These are phyloP conservation scores for Heliosperma pusillum DNA, from an alignment of 148 eudicot species.

Conservation along the genomic window DNA sequence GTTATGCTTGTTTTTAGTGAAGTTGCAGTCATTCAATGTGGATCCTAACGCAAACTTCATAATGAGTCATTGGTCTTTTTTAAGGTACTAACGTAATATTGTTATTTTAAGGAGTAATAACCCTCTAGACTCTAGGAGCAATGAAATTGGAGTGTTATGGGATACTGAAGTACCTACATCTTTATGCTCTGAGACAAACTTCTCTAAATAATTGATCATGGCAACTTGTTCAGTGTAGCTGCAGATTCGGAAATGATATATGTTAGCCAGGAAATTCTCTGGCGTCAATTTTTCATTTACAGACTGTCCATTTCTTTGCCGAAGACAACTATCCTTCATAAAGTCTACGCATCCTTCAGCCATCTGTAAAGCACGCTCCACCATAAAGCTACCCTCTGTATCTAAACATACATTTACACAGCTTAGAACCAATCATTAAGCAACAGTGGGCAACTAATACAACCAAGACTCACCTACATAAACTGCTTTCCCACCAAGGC, in stretches of 20 bases:
- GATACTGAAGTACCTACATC: constrained; percentile 51
- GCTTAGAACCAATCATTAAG: constrained; percentile 25
- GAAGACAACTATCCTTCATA: constrained; percentile 42
- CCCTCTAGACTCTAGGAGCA: constrained; percentile 5
- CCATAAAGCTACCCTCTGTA: constrained; percentile 99
- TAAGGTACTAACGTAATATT: not conserved
- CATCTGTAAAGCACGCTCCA: constrained; percentile 89
- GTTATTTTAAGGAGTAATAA: not conserved
- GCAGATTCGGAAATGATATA: constrained; percentile 79
- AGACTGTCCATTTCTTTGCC: constrained; percentile 36
- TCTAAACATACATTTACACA: constrained; percentile 43
- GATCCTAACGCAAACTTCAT: not conserved
- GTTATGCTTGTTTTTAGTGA: not conserved
- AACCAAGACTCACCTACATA: constrained; percentile 58
- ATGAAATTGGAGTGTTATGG: not conserved
- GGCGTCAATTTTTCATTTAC: constrained; percentile 42
- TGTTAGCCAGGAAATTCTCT: constrained; percentile 70
- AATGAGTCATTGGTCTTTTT: not conserved
- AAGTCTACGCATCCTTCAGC: constrained; percentile 83
- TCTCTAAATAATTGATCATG: constrained; percentile 72
- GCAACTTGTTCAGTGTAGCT: constrained; percentile 95
- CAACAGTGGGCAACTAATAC: constrained; percentile 6
- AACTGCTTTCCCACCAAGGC: constrained; percentile 83
- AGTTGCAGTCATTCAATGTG: not conserved
- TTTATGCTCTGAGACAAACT: constrained; percentile 72